These are phyloP conservation scores for Nakazawaea populi DNA, from an alignment of 805 yeast species.

Conservation along the genomic window DNA sequence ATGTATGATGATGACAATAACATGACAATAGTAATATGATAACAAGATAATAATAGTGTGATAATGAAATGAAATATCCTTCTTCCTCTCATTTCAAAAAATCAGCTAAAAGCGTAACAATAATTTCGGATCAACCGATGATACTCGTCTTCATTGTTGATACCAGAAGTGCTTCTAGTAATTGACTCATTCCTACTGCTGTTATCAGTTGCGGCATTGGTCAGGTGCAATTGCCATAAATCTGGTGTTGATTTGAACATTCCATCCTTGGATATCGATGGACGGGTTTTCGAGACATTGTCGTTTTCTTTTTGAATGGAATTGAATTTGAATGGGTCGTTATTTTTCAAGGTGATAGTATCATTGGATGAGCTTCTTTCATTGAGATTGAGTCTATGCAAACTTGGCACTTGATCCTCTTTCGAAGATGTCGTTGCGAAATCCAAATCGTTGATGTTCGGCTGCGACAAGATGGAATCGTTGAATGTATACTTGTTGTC, in stretches of 20 bases:
- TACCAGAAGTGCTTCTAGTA: neutral
- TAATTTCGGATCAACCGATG: conserved; percentile 10
- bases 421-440: neutral
- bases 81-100: neutral
- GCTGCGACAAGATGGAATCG: conserved; percentile 11
- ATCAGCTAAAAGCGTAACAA: conserved; percentile 10
- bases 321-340: neutral
- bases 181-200: neutral
- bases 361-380: neutral
- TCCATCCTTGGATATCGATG: neutral
- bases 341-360: neutral
- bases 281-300: neutral
- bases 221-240: neutral
- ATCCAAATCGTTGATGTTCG: neutral
- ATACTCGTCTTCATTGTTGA: conserved; percentile 8
- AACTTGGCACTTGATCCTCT: neutral
- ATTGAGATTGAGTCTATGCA: neutral
- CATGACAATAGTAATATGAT: neutral
- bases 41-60: no score
- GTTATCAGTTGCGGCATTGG: neutral
- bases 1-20: no score
- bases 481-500: conserved; percentile 10
- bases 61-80: no score
- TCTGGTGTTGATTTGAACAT: conserved; percentile 1
- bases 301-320: neutral